Evolutionary conservation across 1,284 basidiomycete genomes (phyloP).

Genomic region (Trametes hirsuta): DNA sequence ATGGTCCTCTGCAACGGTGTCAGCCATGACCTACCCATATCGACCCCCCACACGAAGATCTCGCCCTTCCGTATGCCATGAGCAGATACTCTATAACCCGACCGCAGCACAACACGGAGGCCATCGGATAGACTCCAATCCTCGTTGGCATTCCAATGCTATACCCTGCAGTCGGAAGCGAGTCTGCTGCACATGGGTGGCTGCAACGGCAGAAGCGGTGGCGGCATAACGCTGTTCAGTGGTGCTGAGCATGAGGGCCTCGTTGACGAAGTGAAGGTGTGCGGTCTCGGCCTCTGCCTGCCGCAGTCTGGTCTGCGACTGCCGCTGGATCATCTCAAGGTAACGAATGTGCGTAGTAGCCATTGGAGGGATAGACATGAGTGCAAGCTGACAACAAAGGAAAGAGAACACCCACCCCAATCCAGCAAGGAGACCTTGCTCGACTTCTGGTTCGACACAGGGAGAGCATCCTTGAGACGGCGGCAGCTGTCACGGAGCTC

Average conservation of each 20-base stretch:
- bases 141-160: too few relatives aligned
- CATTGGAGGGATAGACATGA: slow-evolving; percentile 28
- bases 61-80: too few relatives aligned
- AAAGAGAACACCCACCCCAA: slow-evolving; percentile 56
- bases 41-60: too few relatives aligned
- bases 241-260: slow-evolving; percentile 82
- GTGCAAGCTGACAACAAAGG: not conserved
- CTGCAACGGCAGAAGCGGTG: slow-evolving; percentile 56
- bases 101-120: too few relatives aligned
- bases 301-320: slow-evolving; percentile 73
- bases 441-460: slow-evolving; percentile 84
- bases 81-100: too few relatives aligned
- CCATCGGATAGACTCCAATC: too few relatives aligned
- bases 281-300: slow-evolving; percentile 76
- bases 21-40: too few relatives aligned
- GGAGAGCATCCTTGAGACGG: slow-evolving; percentile 83
- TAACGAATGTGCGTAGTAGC: slow-evolving; percentile 81
- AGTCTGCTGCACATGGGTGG: slow-evolving; percentile 47
- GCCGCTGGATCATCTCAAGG: slow-evolving; percentile 73
- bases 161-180: too few relatives aligned
- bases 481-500: slow-evolving; percentile 87
- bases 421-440: slow-evolving; percentile 88
- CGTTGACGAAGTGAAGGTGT: slow-evolving; percentile 77
- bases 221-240: slow-evolving; percentile 70
- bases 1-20: too few relatives aligned